A percentile compares a stretch with the other conserved stretches of the same genome.
Conservation (phyloP, 345 rosid species). For the Brassica nigra region DNA sequence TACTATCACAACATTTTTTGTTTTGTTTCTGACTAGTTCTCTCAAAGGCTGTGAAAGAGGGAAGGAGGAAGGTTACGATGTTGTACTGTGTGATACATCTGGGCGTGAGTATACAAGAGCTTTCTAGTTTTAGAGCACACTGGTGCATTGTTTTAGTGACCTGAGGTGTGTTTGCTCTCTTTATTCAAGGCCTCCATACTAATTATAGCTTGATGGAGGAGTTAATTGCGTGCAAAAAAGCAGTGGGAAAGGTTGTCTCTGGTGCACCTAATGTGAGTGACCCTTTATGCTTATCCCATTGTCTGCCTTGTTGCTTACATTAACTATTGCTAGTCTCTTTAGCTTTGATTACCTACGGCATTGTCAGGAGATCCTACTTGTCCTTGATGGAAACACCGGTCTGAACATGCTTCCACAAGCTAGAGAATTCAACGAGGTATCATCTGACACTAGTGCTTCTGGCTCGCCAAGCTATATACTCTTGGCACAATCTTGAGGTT, state of each 20-base stretch:
- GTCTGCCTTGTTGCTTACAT: not conserved
- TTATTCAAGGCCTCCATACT: slow-evolving; percentile 79
- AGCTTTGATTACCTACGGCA: not conserved
- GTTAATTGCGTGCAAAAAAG: slow-evolving; percentile 84
- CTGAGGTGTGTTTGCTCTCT: not conserved
- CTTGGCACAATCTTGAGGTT: not conserved
- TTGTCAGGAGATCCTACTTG: slow-evolving; percentile 82
- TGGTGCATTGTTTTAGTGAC: slow-evolving; percentile 20
- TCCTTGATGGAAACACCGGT: slow-evolving; percentile 96
- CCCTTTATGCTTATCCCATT: slow-evolving; percentile 19
- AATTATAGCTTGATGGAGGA: slow-evolving; percentile 97
- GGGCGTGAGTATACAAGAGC: slow-evolving; percentile 68
- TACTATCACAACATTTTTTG: not conserved
- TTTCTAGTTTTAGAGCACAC: slow-evolving; percentile 14
- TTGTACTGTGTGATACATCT: slow-evolving; percentile 92
- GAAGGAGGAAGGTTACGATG: slow-evolving; percentile 79
- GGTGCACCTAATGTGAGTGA: slow-evolving; percentile 93
- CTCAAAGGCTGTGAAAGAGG: slow-evolving; percentile 90
- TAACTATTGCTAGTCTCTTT: not conserved
- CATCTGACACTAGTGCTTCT: not conserved
- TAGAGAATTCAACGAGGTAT: slow-evolving; percentile 96
- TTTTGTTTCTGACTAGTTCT: slow-evolving; percentile 55
- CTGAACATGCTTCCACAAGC: slow-evolving; percentile 99
- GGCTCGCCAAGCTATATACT: not conserved
- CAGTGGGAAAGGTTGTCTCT: slow-evolving; percentile 70